Percentiles rank a stretch among this genome's conserved stretches.
phyloP scores from a whole-genome alignment of 1,139 yeast genomes.

The Kodamaea anthophila region DNA sequence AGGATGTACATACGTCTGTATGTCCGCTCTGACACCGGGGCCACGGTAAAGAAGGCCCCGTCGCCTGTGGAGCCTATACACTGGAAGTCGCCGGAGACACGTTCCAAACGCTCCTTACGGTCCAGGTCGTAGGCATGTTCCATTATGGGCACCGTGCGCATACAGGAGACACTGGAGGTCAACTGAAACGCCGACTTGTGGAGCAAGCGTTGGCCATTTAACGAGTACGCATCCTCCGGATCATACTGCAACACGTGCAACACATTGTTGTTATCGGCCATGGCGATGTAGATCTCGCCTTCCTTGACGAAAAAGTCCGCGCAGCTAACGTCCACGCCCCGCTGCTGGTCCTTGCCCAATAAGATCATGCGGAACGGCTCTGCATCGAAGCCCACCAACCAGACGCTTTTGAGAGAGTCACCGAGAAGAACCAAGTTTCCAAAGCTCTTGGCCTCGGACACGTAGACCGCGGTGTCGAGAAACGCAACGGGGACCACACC shows the following conservation, averaged over 20 bases:
- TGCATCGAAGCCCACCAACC: conserved; percentile 87
- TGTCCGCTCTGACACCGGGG: conserved; percentile 67
- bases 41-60: conserved; percentile 71
- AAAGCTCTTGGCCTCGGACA: conserved; percentile 74
- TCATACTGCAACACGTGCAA: conserved; percentile 79
- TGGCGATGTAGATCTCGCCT: conserved; percentile 58
- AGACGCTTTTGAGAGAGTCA: conserved; percentile 73
- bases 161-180: conserved; percentile 55
- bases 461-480: conserved; percentile 74
- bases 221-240: conserved; percentile 83
- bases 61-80: conserved; percentile 68
- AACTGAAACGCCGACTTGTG: conserved; percentile 67
- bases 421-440: conserved; percentile 76
- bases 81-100: conserved; percentile 37
- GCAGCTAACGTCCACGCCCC: conserved; percentile 49
- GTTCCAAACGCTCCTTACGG: conserved; percentile 10
- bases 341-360: conserved; percentile 68
- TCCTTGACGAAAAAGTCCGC: conserved; percentile 71
- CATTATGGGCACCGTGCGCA: conserved; percentile 48
- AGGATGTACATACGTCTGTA: conserved; percentile 79
- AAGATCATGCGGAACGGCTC: conserved; percentile 86
- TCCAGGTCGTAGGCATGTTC: conserved; percentile 21
- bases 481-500: conserved; percentile 92
- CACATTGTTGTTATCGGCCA: conserved; percentile 66
- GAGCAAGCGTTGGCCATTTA: conserved; percentile 72